Conservation (phyloP, 1,139 yeast genomes). For the Suhomyces anneliseae region DNA sequence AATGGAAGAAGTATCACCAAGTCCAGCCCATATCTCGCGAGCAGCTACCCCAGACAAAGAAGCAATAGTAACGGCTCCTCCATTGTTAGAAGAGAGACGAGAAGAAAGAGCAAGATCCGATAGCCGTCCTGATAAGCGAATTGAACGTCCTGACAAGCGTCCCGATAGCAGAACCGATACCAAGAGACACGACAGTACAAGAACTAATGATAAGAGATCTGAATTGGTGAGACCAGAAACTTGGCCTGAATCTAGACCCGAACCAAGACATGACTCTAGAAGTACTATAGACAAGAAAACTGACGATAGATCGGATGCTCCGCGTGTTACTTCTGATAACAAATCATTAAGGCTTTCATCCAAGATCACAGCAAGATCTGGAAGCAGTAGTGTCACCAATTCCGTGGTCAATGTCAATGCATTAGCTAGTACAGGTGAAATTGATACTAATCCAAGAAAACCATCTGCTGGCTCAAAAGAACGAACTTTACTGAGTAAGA, state of each 20-base stretch:
- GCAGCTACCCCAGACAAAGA: not conserved
- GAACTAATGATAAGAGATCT: too few relatives aligned
- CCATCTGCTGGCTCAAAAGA: slow-evolving; percentile 2
- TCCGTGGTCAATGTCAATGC: slow-evolving; percentile 38
- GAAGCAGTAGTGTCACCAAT: slow-evolving; percentile 26
- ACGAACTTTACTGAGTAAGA: slow-evolving; percentile 22
- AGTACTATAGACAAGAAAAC: not conserved
- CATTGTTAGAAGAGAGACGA: not conserved
- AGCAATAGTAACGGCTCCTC: not conserved
- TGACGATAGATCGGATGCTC: slow-evolving; percentile 9
- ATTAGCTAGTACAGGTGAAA: slow-evolving; percentile 4
- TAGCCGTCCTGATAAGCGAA: not conserved
- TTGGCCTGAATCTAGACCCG: too few relatives aligned
- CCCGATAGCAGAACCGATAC: too few relatives aligned
- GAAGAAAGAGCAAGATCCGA: not conserved
- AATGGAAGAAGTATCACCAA: not conserved
- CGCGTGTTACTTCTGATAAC: slow-evolving; percentile 35
- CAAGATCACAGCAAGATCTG: slow-evolving; percentile 13
- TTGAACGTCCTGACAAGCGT: too few relatives aligned
- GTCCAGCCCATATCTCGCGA: not conserved
- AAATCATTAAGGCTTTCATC: slow-evolving; percentile 32
- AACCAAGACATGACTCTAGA: too few relatives aligned
- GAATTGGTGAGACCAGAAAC: too few relatives aligned
- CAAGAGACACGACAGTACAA: too few relatives aligned
- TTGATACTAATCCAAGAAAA: not conserved